phyloP scores from a whole-genome alignment of 192 early-diverging fungal species.

The Anaeromyces robustus region DNA sequence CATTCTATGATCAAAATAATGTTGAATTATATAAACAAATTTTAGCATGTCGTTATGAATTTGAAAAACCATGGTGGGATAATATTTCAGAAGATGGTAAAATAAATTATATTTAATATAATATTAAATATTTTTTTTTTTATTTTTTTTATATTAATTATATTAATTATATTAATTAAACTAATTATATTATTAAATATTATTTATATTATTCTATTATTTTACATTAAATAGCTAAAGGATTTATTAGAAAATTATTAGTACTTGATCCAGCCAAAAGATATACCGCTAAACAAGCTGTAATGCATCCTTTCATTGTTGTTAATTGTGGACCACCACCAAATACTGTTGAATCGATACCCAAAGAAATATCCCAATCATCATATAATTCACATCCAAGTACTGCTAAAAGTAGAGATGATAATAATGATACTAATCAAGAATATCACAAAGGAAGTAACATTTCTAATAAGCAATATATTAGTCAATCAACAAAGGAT shows the following conservation, averaged over 20 bases:
- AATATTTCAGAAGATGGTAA: slow-evolving; percentile 1
- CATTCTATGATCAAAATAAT: slow-evolving; percentile 27
- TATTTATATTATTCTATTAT: too few species aligned
- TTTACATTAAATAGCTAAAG: slow-evolving; percentile 29
- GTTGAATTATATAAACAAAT: slow-evolving; percentile 6
- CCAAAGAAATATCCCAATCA: not conserved
- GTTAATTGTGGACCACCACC: not conserved
- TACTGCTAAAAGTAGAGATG: not conserved
- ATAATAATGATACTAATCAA: too few species aligned
- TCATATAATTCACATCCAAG: not conserved
- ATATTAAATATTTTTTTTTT: too few species aligned
- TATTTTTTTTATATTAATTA: too few species aligned
- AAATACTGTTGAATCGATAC: not conserved
- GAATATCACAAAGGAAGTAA: not conserved
- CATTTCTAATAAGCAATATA: too few species aligned
- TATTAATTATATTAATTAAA: too few species aligned
- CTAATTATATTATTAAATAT: too few species aligned
- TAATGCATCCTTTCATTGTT: slow-evolving; percentile 41
- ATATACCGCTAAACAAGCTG: slow-evolving; percentile 56
- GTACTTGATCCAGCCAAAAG: slow-evolving; percentile 42
- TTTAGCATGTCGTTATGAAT: slow-evolving; percentile 1
- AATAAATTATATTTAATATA: not conserved
- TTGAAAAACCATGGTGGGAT: slow-evolving; percentile 5
- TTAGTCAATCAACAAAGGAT: too few species aligned
- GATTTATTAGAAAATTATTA: slow-evolving; percentile 54